These are phyloP conservation scores for Brassica juncea DNA, from an alignment of 345 rosid species.

Conservation along the genomic window DNA sequence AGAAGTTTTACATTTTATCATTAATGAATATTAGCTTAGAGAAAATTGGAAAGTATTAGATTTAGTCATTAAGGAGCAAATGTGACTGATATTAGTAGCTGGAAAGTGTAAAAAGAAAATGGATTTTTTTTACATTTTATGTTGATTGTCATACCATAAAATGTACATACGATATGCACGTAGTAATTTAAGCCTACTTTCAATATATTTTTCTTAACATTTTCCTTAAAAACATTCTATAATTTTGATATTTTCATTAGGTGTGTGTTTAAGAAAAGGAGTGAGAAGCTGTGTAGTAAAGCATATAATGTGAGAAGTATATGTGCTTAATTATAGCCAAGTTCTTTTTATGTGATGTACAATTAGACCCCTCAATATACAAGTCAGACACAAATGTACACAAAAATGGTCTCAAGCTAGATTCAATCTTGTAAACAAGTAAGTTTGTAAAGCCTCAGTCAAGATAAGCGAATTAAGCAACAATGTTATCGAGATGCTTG, in stretches of 20 bases:
- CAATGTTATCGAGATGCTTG: neutral
- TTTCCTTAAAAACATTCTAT: neutral
- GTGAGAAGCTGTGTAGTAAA: neutral
- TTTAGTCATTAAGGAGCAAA: neutral
- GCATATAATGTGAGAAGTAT: neutral
- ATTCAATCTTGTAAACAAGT: neutral
- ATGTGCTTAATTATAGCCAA: neutral
- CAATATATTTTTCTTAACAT: neutral
- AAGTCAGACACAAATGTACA: neutral
- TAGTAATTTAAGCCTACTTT: neutral
- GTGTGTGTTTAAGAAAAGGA: neutral
- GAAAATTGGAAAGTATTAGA: neutral
- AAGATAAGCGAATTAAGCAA: neutral
- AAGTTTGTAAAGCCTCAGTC: neutral
- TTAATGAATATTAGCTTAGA: neutral
- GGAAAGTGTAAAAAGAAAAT: neutral
- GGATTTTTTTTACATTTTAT: neutral
- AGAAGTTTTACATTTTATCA: neutral
- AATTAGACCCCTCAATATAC: neutral
- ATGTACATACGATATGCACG: neutral
- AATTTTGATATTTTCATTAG: neutral
- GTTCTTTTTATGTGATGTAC: neutral
- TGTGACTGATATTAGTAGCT: neutral
- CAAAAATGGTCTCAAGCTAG: neutral
- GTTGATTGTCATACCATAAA: neutral